A percentile compares a stretch with the other conserved stretches of the same genome.
phyloP scores from a whole-genome alignment of 1,139 yeast genomes.

The Zygoascus sp. region DNA sequence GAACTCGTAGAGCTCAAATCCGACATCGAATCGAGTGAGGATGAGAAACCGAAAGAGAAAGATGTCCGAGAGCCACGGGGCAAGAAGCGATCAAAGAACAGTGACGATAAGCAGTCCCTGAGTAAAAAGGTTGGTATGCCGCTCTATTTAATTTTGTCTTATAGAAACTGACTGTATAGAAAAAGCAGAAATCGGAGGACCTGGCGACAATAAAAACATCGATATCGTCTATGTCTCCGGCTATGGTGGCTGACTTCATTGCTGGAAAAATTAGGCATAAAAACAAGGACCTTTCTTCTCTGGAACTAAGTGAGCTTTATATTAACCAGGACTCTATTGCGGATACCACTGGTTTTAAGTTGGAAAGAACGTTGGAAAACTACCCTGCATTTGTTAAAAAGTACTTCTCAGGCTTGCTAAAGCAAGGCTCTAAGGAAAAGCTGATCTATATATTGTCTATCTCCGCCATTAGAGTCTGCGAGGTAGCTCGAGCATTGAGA shows the following conservation, averaged over 20 bases:
- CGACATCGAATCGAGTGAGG: slow-evolving; percentile 21
- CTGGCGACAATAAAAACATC: slow-evolving; percentile 49
- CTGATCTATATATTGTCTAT: slow-evolving; percentile 53
- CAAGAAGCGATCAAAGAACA: slow-evolving; percentile 22
- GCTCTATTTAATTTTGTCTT: no score
- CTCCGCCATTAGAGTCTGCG: slow-evolving; percentile 74
- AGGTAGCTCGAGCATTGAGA: slow-evolving; percentile 56
- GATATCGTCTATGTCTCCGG: slow-evolving; percentile 50
- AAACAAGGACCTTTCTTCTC: slow-evolving; percentile 54
- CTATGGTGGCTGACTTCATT: slow-evolving; percentile 56
- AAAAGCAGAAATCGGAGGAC: slow-evolving; percentile 55
- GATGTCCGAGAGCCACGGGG: slow-evolving; percentile 17
- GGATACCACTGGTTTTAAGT: slow-evolving; percentile 47
- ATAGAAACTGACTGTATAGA: no score
- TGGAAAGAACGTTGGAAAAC: slow-evolving; percentile 47
- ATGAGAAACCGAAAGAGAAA: slow-evolving; percentile 18
- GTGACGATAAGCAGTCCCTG: slow-evolving; percentile 20
- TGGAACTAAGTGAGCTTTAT: slow-evolving; percentile 58
- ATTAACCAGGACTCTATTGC: slow-evolving; percentile 47
- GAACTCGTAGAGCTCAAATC: slow-evolving; percentile 25
- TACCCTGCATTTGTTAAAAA: slow-evolving; percentile 35
- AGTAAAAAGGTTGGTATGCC: slow-evolving; percentile 16
- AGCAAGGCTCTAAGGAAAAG: slow-evolving; percentile 29
- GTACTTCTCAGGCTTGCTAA: slow-evolving; percentile 13
- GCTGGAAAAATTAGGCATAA: slow-evolving; percentile 48